A percentile compares a stretch with the other conserved stretches of the same genome.
These are phyloP conservation scores for Akanthomyces lecanii DNA, from an alignment of 2,329 filamentous ascomycete species.

Conservation along the genomic window DNA sequence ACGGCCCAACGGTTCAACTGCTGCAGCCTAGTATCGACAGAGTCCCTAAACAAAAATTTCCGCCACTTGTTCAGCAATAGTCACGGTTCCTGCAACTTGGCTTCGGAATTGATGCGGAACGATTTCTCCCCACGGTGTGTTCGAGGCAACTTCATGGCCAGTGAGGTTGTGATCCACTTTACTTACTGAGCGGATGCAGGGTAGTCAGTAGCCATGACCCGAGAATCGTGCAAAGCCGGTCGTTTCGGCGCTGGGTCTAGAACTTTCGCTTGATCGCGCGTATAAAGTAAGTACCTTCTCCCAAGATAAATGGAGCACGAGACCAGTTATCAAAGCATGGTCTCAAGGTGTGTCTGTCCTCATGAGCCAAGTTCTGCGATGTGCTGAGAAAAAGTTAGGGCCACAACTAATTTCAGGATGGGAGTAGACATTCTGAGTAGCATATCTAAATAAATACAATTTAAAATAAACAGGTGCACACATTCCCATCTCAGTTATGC, in stretches of 20 bases:
- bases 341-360: no score
- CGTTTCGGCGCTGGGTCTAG: neutral
- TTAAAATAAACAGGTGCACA: no score
- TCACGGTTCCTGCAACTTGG: neutral
- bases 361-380: no score
- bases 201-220: neutral
- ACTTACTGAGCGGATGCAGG: neutral
- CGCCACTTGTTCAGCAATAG: neutral
- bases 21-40: neutral
- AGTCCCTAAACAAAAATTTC: neutral
- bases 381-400: no score
- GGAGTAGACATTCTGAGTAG: no score
- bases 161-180: conserved; percentile 8
- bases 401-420: no score
- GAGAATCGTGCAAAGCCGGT: neutral
- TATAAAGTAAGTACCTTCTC: no score
- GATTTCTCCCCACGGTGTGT: neutral
- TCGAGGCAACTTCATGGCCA: neutral
- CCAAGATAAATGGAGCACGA: no score
- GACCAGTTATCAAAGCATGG: no score
- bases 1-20: neutral
- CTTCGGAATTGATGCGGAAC: neutral
- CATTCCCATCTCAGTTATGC: conserved; percentile 20
- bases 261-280: no score
- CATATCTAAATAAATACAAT: neutral